Evolutionary conservation across 768 basidiomycete species (phyloP), one percentile per base, ranked within the genome.

Genomic region (Coprinellus micaceus): DNA sequence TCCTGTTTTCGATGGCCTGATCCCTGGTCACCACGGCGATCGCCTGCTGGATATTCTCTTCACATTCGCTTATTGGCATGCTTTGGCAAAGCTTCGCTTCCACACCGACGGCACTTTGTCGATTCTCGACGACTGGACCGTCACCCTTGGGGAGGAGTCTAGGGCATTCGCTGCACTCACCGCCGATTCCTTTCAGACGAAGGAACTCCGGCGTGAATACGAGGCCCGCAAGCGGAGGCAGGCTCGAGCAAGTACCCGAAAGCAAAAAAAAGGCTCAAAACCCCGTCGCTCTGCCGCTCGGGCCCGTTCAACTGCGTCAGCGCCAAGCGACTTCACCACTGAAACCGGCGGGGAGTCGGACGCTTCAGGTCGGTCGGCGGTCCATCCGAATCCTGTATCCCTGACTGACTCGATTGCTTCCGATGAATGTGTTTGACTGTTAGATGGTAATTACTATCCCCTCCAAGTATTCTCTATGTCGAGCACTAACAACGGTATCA

Each of bases 131-230:
- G 49, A 58, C 0, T 50, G 64, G 0, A 76, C 72, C 1, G 57
- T 12, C 1, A 54, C 57, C 0, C 57, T 78, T 6, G 72, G 77
- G 0, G 29, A 58, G 1, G 41, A 61, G 56, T n/a, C 76, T 3
- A 72, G 70, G 0, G 24, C 60, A 3, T 80, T 80, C 58, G 54
- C 59, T 2, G 41, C 61, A 1, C 12, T 54, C 1, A 69, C 67
- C 0, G 71, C 70, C 50, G 19, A 58, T 0, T 46, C 56, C 0
- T 74, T 66, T 55, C 24, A 57, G 0, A 77, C 75, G 0, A 4
- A 57, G 1, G 76, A 78, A 30, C 63, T 81, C 12, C 76, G 75
- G 0, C 54, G 56, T 1, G 80, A 82, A 52, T 60, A 58, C 4
- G 67, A 62, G 3, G 73, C 76, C 2, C 69, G 72, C 0, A 52